These are phyloP conservation scores for Nitzschia palea DNA, from an alignment of 108 stramenopile species.

Conservation along the genomic window DNA sequence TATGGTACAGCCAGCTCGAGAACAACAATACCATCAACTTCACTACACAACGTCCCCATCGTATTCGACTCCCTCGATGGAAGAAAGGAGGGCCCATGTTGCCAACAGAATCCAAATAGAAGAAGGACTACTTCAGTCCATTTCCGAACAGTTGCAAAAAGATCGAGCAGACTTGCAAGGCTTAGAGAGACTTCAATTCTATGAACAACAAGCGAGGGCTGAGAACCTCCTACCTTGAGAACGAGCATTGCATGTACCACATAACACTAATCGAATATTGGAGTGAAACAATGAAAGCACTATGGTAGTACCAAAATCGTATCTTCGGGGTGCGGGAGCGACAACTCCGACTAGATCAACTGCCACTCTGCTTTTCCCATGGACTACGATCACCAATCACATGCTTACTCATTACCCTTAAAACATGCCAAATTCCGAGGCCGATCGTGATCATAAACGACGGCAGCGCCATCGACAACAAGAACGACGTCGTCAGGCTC, in stretches of 20 bases:
- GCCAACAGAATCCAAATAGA: constrained; percentile 14
- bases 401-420: too few species aligned
- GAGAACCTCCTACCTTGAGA: too few species aligned
- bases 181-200: not conserved
- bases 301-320: too few species aligned
- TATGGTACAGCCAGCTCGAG: too few species aligned
- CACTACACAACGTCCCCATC: not conserved
- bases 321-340: too few species aligned
- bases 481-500: constrained; percentile 15
- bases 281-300: too few species aligned
- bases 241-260: too few species aligned
- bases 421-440: constrained; percentile 14
- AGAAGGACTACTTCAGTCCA: constrained; percentile 10
- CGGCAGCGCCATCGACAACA: constrained; percentile 24
- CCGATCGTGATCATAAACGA: constrained; percentile 15
- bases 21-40: not conserved
- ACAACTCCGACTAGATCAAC: too few species aligned
- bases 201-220: constrained; percentile 3
- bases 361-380: too few species aligned
- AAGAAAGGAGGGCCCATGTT: constrained; percentile 6
- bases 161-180: constrained; percentile 14
- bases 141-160: constrained; percentile 16
- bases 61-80: not conserved
- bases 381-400: too few species aligned
- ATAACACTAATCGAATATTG: too few species aligned